Conservation (phyloP, 768 basidiomycete species). For the Omphalotus guepiniiformis region DNA sequence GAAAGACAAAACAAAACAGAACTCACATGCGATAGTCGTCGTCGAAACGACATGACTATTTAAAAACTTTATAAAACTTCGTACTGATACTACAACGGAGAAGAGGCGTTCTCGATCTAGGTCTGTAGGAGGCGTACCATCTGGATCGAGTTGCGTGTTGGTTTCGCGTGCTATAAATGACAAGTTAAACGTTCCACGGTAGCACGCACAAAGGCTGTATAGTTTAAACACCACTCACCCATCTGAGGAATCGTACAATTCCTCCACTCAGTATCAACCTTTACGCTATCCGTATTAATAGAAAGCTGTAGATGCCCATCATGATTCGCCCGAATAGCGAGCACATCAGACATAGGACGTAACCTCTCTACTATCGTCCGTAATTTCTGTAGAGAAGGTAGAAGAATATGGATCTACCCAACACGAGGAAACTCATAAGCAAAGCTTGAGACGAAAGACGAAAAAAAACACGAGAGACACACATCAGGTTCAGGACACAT, state of each 20-base stretch:
- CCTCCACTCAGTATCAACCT: constrained; percentile 75
- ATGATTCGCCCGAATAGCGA: constrained; percentile 67
- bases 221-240: constrained; percentile 27
- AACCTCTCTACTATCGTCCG: constrained; percentile 79
- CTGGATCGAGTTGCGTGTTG: constrained; percentile 23
- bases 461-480: constrained; percentile 19
- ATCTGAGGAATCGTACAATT: constrained; percentile 65
- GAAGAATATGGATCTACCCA: constrained; percentile 67
- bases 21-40: constrained; percentile 81
- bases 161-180: constrained; percentile 15
- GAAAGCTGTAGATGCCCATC: constrained; percentile 47
- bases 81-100: constrained; percentile 64
- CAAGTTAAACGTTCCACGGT: background rate
- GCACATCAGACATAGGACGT: constrained; percentile 61
- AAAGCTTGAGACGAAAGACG: background rate
- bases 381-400: constrained; percentile 71
- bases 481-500: constrained; percentile 86
- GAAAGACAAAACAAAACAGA: background rate
- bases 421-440: background rate
- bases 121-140: constrained; percentile 25
- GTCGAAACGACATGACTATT: constrained; percentile 76
- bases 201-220: constrained; percentile 1
- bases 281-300: constrained; percentile 68
- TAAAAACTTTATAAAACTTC: constrained; percentile 78
- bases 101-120: constrained; percentile 55